Percentiles rank a stretch among this genome's conserved stretches.
Evolutionary conservation across 768 basidiomycete genomes (phyloP).

Genomic region (Harrya chromipes): DNA sequence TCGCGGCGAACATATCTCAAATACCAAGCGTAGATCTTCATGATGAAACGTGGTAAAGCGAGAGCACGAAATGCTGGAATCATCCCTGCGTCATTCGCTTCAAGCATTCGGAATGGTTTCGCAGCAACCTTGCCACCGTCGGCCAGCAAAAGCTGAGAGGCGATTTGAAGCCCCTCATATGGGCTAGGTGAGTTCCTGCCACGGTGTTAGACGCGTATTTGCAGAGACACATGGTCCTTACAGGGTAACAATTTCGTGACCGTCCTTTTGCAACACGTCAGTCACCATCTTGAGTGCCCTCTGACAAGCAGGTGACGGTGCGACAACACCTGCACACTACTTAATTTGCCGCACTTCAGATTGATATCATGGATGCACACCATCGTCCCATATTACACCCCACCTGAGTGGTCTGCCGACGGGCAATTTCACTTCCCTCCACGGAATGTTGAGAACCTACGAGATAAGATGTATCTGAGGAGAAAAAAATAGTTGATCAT

Average conservation of each 20-base stretch:
- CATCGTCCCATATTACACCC: conserved; percentile 65
- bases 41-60: conserved; percentile 45
- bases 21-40: conserved; percentile 49
- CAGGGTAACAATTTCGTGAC: conserved; percentile 56
- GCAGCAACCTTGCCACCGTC: conserved; percentile 44
- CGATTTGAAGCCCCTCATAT: conserved; percentile 50
- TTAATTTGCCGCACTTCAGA: background rate
- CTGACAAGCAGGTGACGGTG: conserved; percentile 56
- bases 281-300: conserved; percentile 52
- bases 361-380: conserved; percentile 26
- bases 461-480: background rate
- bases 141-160: conserved; percentile 49
- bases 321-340: conserved; percentile 48
- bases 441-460: conserved; percentile 36
- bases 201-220: background rate
- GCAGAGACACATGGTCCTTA: conserved; percentile 19
- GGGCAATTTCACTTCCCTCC: conserved; percentile 38
- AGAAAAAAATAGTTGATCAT: background rate
- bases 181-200: conserved; percentile 40
- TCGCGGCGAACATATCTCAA: conserved; percentile 51
- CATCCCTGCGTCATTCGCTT: conserved; percentile 50
- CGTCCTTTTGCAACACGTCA: conserved; percentile 40
- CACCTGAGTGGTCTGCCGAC: conserved; percentile 53
- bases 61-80: conserved; percentile 38
- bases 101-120: conserved; percentile 36